These are phyloP conservation scores for Boletus subparvulus DNA, from an alignment of 768 basidiomycete species.

Conservation along the genomic window DNA sequence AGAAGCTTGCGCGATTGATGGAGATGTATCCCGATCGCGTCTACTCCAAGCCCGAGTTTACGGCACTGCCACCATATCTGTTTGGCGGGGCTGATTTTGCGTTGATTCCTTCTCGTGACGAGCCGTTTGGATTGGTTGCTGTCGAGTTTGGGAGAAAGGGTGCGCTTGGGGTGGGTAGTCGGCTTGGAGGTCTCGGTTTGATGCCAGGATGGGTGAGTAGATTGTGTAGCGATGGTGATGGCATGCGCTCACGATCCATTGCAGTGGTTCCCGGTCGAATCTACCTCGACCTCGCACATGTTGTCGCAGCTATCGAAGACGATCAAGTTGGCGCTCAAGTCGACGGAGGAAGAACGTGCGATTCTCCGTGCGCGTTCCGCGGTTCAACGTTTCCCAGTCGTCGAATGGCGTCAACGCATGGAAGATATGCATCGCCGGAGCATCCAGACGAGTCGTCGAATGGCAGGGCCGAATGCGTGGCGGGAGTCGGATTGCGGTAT, in stretches of 20 bases:
- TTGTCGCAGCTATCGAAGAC: conserved; percentile 92
- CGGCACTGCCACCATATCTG: conserved; percentile 86
- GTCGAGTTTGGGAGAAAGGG: conserved; percentile 97
- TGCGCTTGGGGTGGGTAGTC: conserved; percentile 92
- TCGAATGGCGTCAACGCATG: conserved; percentile 95
- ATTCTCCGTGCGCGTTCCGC: conserved; percentile 92
- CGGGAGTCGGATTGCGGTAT: conserved; percentile 64
- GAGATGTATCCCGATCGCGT: conserved; percentile 93
- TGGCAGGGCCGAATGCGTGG: conserved; percentile 78
- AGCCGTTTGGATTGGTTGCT: conserved; percentile 93
- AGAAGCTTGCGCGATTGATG: conserved; percentile 91
- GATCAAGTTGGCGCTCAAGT: conserved; percentile 91
- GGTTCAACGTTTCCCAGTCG: conserved; percentile 94
- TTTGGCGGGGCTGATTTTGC: conserved; percentile 97
- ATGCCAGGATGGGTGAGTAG: conserved; percentile 95
- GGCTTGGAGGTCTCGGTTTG: conserved; percentile 89
- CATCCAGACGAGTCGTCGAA: conserved; percentile 64
- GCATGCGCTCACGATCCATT: background rate
- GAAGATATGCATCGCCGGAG: conserved; percentile 93
- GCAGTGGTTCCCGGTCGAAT: conserved; percentile 97
- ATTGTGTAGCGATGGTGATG: background rate
- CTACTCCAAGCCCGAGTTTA: conserved; percentile 96
- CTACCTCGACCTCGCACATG: conserved; percentile 90
- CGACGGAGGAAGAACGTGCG: conserved; percentile 86
- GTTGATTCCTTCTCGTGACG: conserved; percentile 92